These are phyloP conservation scores for Coemansia umbellata DNA, from an alignment of 192 early-diverging fungal species.

Conservation along the genomic window DNA sequence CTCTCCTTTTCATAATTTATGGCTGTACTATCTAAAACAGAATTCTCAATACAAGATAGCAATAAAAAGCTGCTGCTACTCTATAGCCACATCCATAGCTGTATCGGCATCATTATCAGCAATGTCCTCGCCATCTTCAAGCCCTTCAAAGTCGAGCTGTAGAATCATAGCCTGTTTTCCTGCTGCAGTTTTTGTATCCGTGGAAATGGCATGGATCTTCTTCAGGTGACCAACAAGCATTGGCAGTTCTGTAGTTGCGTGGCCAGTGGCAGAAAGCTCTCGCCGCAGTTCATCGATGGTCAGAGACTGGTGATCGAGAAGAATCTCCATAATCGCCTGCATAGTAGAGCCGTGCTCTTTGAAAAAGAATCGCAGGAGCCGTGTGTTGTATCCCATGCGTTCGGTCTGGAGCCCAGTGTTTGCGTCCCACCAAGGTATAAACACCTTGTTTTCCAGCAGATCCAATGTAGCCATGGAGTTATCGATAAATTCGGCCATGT, in stretches of 20 bases:
- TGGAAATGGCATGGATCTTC: slow-evolving; percentile 28
- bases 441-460: slow-evolving; percentile 42
- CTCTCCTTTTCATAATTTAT: too few species aligned
- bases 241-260: slow-evolving; percentile 34
- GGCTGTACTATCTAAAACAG: too few species aligned
- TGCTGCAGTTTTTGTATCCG: slow-evolving; percentile 17
- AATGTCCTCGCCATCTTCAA: slow-evolving; percentile 8
- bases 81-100: background rate
- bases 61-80: background rate
- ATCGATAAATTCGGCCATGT: slow-evolving; percentile 8
- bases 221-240: slow-evolving; percentile 32
- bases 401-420: slow-evolving; percentile 22
- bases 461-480: slow-evolving; percentile 15
- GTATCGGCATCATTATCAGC: background rate
- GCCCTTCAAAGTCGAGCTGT: slow-evolving; percentile 41
- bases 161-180: slow-evolving; percentile 40
- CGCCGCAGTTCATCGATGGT: slow-evolving; percentile 38
- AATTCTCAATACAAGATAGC: background rate
- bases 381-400: slow-evolving; percentile 22
- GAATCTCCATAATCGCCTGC: slow-evolving; percentile 36
- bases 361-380: slow-evolving; percentile 46
- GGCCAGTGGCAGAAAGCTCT: slow-evolving; percentile 31
- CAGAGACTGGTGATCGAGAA: slow-evolving; percentile 40
- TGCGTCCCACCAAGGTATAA: slow-evolving; percentile 48
- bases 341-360: slow-evolving; percentile 47